Conservation (phyloP, 2,329 filamentous ascomycete species). For the Zopfia rhizophila region DNA sequence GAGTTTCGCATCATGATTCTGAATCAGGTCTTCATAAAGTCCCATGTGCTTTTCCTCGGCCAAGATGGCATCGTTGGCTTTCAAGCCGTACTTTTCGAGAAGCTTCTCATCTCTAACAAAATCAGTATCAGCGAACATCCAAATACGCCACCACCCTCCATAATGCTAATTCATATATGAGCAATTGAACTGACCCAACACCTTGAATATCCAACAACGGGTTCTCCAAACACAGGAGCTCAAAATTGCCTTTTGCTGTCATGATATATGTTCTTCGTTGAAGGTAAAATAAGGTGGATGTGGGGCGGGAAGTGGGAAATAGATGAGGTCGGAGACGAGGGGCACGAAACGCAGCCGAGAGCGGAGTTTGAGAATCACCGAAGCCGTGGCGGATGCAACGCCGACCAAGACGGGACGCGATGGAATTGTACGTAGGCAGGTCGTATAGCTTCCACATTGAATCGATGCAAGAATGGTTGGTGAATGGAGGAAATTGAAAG, state of each 20-base stretch:
- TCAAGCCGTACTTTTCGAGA: conserved; percentile 91
- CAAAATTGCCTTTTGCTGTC: conserved; percentile 80
- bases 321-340: too few relatives aligned
- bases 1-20: conserved; percentile 91
- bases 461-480: too few relatives aligned
- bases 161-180: not conserved
- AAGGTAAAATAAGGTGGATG: too few relatives aligned
- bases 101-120: conserved; percentile 77
- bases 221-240: conserved; percentile 95
- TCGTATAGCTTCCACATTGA: too few relatives aligned
- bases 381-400: too few relatives aligned
- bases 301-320: too few relatives aligned
- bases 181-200: conserved; percentile 63
- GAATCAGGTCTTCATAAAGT: conserved; percentile 92
- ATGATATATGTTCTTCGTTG: conserved; percentile 60
- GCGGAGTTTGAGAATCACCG: too few relatives aligned
- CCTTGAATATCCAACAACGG: conserved; percentile 98
- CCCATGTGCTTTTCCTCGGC: conserved; percentile 89
- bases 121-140: conserved; percentile 28
- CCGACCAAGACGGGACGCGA: too few relatives aligned
- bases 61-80: conserved; percentile 97
- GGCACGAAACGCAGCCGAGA: too few relatives aligned
- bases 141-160: not conserved
- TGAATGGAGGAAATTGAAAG: too few relatives aligned
- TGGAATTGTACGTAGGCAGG: too few relatives aligned